phyloP scores from a whole-genome alignment of 129 eudicot genomes.

The Cynara cardunculus region DNA sequence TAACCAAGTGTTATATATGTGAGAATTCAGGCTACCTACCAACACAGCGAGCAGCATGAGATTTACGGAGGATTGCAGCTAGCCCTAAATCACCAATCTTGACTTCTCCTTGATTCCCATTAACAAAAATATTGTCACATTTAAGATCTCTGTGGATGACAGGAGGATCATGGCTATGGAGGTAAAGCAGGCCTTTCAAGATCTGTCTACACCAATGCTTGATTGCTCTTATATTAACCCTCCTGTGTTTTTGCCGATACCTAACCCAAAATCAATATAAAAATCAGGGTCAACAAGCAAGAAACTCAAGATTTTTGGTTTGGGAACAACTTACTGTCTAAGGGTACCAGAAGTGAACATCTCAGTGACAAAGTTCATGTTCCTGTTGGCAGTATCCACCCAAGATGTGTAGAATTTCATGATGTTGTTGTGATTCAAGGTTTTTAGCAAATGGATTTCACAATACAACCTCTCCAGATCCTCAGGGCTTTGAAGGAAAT shows the following conservation, averaged over 20 bases:
- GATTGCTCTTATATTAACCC: constrained; percentile 71
- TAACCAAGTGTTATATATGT: background rate
- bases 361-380: constrained; percentile 91
- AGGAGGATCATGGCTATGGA: constrained; percentile 71
- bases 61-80: constrained; percentile 81
- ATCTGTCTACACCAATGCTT: constrained; percentile 96
- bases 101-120: constrained; percentile 95
- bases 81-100: constrained; percentile 97
- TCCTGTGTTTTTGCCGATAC: constrained; percentile 86
- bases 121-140: constrained; percentile 85
- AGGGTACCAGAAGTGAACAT: constrained; percentile 98
- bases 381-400: constrained; percentile 82
- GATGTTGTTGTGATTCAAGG: constrained; percentile 82
- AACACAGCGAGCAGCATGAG: constrained; percentile 91
- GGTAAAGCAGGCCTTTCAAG: constrained; percentile 74
- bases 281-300: background rate
- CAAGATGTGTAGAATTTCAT: constrained; percentile 94
- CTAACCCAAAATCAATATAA: constrained; percentile 28
- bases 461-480: constrained; percentile 86
- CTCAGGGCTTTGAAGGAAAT: constrained; percentile 79
- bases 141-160: constrained; percentile 49
- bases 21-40: constrained; percentile 35
- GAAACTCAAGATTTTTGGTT: background rate
- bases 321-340: constrained; percentile 69
- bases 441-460: constrained; percentile 88